Evolutionary conservation across 2,329 filamentous ascomycete species (phyloP).

Genomic region (Helicocarpus griseus): DNA sequence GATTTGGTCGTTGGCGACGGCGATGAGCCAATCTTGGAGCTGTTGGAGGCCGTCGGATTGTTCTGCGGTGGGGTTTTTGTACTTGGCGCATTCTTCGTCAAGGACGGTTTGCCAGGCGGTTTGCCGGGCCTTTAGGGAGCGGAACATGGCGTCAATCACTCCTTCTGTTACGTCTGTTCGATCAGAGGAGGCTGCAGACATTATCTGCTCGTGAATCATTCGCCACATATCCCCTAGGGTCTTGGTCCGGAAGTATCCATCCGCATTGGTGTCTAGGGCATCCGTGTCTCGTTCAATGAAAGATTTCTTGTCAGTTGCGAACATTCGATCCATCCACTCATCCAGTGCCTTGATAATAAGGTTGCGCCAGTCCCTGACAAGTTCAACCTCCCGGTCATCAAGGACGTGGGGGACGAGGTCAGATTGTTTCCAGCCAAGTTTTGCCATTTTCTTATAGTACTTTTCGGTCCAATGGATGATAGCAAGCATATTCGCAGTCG

Average conservation of each 20-base stretch:
- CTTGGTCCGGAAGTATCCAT: slow-evolving; percentile 84
- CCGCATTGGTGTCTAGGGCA: slow-evolving; percentile 76
- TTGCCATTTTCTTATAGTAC: slow-evolving; percentile 92
- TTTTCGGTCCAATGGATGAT: slow-evolving; percentile 94
- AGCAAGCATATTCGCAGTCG: slow-evolving; percentile 75
- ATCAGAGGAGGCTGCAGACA: slow-evolving; percentile 73
- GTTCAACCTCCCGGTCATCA: slow-evolving; percentile 78
- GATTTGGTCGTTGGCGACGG: slow-evolving; percentile 96
- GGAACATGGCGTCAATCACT: slow-evolving; percentile 92
- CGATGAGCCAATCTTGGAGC: slow-evolving; percentile 82
- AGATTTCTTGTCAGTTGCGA: slow-evolving; percentile 67
- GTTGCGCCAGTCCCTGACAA: slow-evolving; percentile 86
- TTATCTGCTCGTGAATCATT: slow-evolving; percentile 88
- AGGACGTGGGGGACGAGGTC: slow-evolving; percentile 79
- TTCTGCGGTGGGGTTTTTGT: slow-evolving; percentile 45
- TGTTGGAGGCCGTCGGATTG: slow-evolving; percentile 61
- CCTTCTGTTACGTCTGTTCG: slow-evolving; percentile 87
- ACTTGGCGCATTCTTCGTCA: slow-evolving; percentile 71
- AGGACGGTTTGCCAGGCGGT: slow-evolving; percentile 79
- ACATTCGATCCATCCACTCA: slow-evolving; percentile 95
- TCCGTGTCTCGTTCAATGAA: slow-evolving; percentile 70
- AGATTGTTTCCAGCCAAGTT: slow-evolving; percentile 67
- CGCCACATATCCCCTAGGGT: slow-evolving; percentile 93
- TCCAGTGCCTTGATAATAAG: slow-evolving; percentile 93
- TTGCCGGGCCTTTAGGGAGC: slow-evolving; percentile 72